Evolutionary conservation across 495 filamentous ascomycete genomes (phyloP), one percentile per base, ranked within the genome.

Genomic region (Talaromyces proteolyticus): DNA sequence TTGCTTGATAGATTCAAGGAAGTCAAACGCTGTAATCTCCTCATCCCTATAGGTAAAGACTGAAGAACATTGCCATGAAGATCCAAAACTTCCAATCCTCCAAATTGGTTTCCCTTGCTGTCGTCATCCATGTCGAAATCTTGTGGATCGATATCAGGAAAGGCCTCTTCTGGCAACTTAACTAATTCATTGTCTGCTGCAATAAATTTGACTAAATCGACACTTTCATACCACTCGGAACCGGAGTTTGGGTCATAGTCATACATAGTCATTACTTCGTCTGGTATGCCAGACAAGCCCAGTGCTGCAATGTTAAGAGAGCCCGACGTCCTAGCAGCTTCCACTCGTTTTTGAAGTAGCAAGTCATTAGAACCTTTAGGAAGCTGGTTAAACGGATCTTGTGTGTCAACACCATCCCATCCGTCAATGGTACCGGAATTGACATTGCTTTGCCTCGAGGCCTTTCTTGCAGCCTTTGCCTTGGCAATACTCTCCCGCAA

Each of bases 111-210:
- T 6, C 84, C 86, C 49, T 75, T 73, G 39, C 75, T 73, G 43
- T 85, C 78, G 17, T 85, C 80, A 29, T 89, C 81, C 21, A 77
- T 69, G 26, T 73, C 76, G 22, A 78, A 52, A 14, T 78, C 72
- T 25, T 75, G 65, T 0, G 74, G 66, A 49, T 85, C 79, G 20
- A 78, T 67, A 53, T 94, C 88, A 0, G 91, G 91, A 61, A 95
- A 94, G 11, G 89, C 68, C 1, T 73, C 63, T 39, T 92, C 87
- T 16, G 77, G 69, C 22, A 99, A 75, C 26, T 75, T 68, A 56
- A 85, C 79, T 49, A 99, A 60, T 60, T 96, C 90, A 61, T 99
- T 97, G 61, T 96, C 91, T 11, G 93, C 91, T 25, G 87, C 91
- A 55, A 91, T 81, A 43, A 99, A 80, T 48, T 86, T 83, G 7